These are phyloP conservation scores for Serendipita vermifera DNA, from an alignment of 768 basidiomycete species.

Conservation along the genomic window DNA sequence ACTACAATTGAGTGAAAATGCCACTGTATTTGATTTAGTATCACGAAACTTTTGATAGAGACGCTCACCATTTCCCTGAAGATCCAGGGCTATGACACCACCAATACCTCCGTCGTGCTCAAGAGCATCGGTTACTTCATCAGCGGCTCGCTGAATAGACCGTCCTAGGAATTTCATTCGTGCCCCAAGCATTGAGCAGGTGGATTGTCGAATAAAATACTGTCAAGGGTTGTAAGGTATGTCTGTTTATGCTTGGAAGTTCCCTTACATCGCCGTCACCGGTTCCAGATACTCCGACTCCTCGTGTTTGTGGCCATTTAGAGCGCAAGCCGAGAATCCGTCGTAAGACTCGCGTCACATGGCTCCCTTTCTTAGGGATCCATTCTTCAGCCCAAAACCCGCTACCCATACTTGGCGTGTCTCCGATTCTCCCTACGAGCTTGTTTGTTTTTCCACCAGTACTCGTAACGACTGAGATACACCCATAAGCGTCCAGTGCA, in stretches of 20 bases:
- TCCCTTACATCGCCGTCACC: constrained; percentile 67
- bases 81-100: constrained; percentile 63
- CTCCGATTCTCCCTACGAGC: constrained; percentile 68
- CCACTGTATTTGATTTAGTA: constrained; percentile 32
- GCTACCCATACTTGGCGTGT: constrained; percentile 63
- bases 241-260: background rate
- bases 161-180: constrained; percentile 51
- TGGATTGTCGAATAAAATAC: constrained; percentile 66
- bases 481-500: constrained; percentile 59
- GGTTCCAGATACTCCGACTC: constrained; percentile 69
- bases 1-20: constrained; percentile 58
- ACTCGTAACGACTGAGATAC: constrained; percentile 59
- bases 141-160: constrained; percentile 42
- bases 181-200: constrained; percentile 51
- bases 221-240: constrained; percentile 20
- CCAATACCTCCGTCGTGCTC: constrained; percentile 48
- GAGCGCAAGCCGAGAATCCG: constrained; percentile 25
- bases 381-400: constrained; percentile 84
- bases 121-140: constrained; percentile 45
- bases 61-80: constrained; percentile 47
- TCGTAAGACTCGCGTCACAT: constrained; percentile 16
- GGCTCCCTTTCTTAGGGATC: constrained; percentile 25
- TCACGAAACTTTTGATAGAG: background rate
- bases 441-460: constrained; percentile 80
- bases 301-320: constrained; percentile 26